Base-by-base conservation (phyloP, 768 basidiomycete genomes). In the Hygrocybe punicea region DNA sequence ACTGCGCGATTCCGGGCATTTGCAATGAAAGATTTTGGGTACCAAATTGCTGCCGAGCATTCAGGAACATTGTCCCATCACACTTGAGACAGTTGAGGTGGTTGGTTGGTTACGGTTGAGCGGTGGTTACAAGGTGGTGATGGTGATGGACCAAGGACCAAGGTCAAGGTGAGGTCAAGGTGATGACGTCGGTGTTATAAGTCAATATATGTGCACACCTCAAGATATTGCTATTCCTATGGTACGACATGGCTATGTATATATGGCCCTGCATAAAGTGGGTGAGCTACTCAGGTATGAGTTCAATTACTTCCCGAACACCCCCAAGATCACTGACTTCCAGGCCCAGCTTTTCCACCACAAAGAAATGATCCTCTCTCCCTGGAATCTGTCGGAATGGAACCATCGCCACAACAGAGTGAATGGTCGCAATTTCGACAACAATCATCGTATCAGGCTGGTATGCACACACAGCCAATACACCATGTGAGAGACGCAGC, bases 371-470 rank as follows among this genome's bases (percentile, higher is more conserved):
- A 25, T 52, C 39, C 21, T 17, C 25, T 35, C 35, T 34, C 7
- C 34, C 47, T 19, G 50, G 35, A 40, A 51, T 25, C 17, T 19
- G 16, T 17, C n/a, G 37, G 25, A 46, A 37, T 25, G 57, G 51
- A 36, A 46, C 42, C 62, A 65, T 62, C 14, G 50, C 55, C 25
- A 65, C 53, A 14, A 59, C 60, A 0, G 60, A 42, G 11, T 24
- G 35, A 7, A 65, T 63, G 10, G 19, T 33, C 6, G 10, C 8
- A 13, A 21, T 17, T 1, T 25, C 35, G 9, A 59, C 50, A 37
- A 62, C 56, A 17, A 63, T 53, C 2, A 63, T 53, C 19, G 37
- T 16, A 3, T 50, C 19, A 5, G 58, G 56, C 1, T 40, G 51
- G 7, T 52, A 58, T 1, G 40, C 49, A 10, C 46, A 61, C 1